Conservation (phyloP, 768 basidiomycete species). For the Amanita fuliginea region DNA sequence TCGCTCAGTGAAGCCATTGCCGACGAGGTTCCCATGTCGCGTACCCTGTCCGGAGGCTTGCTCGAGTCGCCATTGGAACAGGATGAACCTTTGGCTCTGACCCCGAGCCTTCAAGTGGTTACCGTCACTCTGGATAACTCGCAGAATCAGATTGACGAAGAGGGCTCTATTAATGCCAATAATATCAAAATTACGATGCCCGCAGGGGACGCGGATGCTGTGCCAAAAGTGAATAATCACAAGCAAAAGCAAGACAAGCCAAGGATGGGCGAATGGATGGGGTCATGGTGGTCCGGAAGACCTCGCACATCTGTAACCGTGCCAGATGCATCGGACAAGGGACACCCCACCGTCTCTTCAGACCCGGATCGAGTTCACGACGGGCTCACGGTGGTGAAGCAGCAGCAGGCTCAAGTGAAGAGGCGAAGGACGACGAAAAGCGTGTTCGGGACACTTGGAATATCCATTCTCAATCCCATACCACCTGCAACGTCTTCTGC, state of each 20-base stretch:
- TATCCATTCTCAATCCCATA: slow-evolving; percentile 51
- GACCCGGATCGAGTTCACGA: not conserved
- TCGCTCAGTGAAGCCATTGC: slow-evolving; percentile 46
- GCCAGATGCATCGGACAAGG: slow-evolving; percentile 10
- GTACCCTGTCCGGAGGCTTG: slow-evolving; percentile 21
- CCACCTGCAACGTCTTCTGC: slow-evolving; percentile 12
- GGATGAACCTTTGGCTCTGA: slow-evolving; percentile 18
- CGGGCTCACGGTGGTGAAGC: slow-evolving; percentile 1
- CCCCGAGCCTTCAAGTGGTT: slow-evolving; percentile 5
- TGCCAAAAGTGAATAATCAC: slow-evolving; percentile 4
- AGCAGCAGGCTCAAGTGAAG: slow-evolving; percentile 9
- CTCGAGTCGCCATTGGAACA: slow-evolving; percentile 22
- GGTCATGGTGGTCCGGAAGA: slow-evolving; percentile 54
- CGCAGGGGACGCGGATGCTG: not conserved
- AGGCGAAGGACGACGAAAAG: slow-evolving; percentile 40
- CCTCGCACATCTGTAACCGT: slow-evolving; percentile 12
- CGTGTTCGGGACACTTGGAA: slow-evolving; percentile 63
- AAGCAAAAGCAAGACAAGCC: slow-evolving; percentile 35
- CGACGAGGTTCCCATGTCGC: slow-evolving; percentile 31
- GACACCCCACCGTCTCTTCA: not conserved
- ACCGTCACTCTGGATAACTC: not conserved
- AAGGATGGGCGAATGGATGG: slow-evolving; percentile 66
- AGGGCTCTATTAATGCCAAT: not conserved
- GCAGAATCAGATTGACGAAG: not conserved
- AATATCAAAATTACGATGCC: not conserved